phyloP scores from a whole-genome alignment of 257 asterid genomes.

The Plantago elongata region DNA sequence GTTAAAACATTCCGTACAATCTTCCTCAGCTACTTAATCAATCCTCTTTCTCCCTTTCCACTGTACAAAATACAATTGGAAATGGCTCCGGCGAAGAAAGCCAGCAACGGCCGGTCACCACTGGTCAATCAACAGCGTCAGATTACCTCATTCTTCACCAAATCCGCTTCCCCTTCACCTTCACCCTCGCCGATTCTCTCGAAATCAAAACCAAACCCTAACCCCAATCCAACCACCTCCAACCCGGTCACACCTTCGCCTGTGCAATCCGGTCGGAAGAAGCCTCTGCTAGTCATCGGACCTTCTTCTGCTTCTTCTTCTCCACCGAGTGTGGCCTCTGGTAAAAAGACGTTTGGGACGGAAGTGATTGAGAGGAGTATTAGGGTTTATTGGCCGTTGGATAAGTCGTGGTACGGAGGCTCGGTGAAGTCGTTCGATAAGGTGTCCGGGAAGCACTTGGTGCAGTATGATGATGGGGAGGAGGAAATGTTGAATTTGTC shows the following conservation, averaged over 20 bases:
- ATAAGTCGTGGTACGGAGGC: constrained; percentile 80
- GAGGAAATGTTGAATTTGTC: constrained; percentile 61
- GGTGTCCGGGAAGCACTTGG: constrained; percentile 69
- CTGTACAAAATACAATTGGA: no score
- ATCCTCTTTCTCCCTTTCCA: no score
- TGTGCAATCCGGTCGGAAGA: constrained; percentile 37
- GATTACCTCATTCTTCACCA: constrained; percentile 81
- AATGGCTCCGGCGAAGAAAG: constrained; percentile 46
- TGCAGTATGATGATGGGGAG: constrained; percentile 77
- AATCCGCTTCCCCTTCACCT: constrained; percentile 33
- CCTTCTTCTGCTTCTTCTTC: constrained; percentile 27
- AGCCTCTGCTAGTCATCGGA: constrained; percentile 44
- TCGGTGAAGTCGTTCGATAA: constrained; percentile 59
- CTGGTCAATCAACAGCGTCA: constrained; percentile 77
- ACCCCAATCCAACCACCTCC: constrained; percentile 39
- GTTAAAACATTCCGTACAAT: no score
- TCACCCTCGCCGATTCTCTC: constrained; percentile 30
- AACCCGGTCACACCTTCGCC: constrained; percentile 45
- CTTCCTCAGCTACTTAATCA: no score
- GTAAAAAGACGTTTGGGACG: constrained; percentile 31
- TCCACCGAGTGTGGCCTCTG: constrained; percentile 24
- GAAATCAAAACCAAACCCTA: no score
- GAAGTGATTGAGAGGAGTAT: constrained; percentile 61
- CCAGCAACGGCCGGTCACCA: constrained; percentile 88
- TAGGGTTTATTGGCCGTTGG: constrained; percentile 80